Base-by-base conservation (phyloP, 495 filamentous ascomycete species). In the Aspergillus cristatus region DNA sequence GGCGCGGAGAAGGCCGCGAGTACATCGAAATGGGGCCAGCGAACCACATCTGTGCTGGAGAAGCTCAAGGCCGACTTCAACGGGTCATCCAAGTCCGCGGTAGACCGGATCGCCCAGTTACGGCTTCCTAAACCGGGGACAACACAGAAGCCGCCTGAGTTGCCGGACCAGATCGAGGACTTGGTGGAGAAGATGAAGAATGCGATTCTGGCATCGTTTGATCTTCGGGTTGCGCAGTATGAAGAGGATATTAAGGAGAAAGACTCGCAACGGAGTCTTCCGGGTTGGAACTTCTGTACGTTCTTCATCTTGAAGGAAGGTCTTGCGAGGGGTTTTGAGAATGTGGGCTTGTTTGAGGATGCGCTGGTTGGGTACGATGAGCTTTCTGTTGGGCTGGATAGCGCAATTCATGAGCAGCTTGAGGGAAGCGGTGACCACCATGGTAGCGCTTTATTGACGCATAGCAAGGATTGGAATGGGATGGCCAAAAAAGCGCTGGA, bases 231-330 rank as follows among this genome's bases (percentile, higher is more conserved):
- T 4, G 76, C 72, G 28, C 90, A 96, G 50, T 97, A 97, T 57
- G 91, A 98, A 52, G 90, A 96, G 50, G 93, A 98, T 57, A 93
- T 98, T 49, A 80, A 81, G 47, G 93, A 95, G 53, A 87, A 84
- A 50, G 91, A 97, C 48, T 75, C 82, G 3, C 89, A 96, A 63
- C 78, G 90, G 29, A 75, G 70, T 29, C 62, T 98, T 15, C 91
- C 93, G 3, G 91, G 91, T 0, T 98, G 93, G 91, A 98, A 98
- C 53, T 98, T 97, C 53, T 96, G 90, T 57, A 97, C 93, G 1
- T 98, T 96, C 54, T 98, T 98, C 53, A 84, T 98, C 14, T 68
- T 97, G 12, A 98, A 98, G 50, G 91, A 98, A 54, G 91, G 91
- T 3, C 70, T 98, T 29, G 88, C 89, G 3, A 72, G 82, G 40